Conservation (phyloP, 2,329 filamentous ascomycete genomes). For the Teratosphaeria gauchensis region DNA sequence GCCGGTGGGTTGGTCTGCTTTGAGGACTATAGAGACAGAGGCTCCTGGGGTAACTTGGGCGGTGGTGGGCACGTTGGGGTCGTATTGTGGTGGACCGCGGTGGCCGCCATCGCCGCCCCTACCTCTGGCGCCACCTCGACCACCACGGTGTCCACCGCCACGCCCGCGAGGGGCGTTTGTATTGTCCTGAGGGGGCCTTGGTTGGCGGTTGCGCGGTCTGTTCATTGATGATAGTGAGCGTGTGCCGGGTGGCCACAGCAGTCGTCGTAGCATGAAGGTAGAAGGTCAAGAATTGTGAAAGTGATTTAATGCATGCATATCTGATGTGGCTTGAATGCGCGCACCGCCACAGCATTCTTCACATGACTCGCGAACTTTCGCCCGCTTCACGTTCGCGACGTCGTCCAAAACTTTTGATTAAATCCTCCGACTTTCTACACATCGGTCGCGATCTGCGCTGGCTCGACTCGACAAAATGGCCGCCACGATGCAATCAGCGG, state of each 20-base stretch:
- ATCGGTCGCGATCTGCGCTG: neutral
- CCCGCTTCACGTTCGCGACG: neutral
- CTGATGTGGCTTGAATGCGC: neutral
- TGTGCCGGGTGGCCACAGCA: neutral
- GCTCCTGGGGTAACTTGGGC: constrained; percentile 50
- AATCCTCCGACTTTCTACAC: neutral
- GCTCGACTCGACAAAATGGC: constrained; percentile 8
- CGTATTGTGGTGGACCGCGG: neutral
- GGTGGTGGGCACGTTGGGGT: constrained; percentile 20
- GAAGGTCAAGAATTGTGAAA: neutral
- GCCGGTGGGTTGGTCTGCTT: constrained; percentile 66
- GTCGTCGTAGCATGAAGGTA: neutral
- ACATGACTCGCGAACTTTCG: neutral
- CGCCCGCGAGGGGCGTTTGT: neutral
- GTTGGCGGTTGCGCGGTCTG: constrained; percentile 24
- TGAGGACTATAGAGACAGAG: constrained; percentile 62
- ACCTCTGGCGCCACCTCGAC: constrained; percentile 1
- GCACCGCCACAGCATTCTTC: neutral
- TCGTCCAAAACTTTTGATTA: neutral
- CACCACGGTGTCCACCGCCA: neutral
- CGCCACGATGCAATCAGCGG: constrained; percentile 15
- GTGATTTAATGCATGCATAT: neutral
- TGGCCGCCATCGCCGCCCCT: neutral
- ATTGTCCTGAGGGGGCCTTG: constrained; percentile 9
- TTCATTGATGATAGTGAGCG: constrained; percentile 11